Conservation (phyloP, 1,284 basidiomycete species). For the Ceraceosorus guamensis region DNA sequence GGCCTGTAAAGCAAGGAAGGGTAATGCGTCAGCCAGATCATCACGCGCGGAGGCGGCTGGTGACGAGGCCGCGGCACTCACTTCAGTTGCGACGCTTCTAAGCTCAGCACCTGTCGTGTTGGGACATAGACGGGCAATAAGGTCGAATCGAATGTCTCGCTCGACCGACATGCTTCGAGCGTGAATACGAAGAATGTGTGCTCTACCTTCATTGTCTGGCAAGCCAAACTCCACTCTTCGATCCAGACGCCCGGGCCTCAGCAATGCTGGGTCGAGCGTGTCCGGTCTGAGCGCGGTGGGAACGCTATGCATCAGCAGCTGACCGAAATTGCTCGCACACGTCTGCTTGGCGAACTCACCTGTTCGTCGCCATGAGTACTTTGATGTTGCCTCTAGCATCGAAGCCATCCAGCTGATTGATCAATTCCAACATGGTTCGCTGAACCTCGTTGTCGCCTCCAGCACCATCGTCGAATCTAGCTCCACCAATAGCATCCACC, state of each 20-base stretch:
- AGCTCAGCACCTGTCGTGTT: slow-evolving; percentile 97
- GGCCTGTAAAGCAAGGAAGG: slow-evolving; percentile 51
- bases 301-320: no score
- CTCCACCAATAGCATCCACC: slow-evolving; percentile 89
- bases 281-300: slow-evolving; percentile 65
- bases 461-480: slow-evolving; percentile 97
- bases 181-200: slow-evolving; percentile 94
- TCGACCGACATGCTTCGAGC: slow-evolving; percentile 95
- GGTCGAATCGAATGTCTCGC: slow-evolving; percentile 91
- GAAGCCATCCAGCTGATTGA: slow-evolving; percentile 98
- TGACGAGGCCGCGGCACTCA: background rate
- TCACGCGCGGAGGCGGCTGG: no score
- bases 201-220: slow-evolving; percentile 91
- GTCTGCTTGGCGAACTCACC: slow-evolving; percentile 52
- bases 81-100: slow-evolving; percentile 88
- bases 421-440: slow-evolving; percentile 98
- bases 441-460: slow-evolving; percentile 99
- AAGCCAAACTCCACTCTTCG: slow-evolving; percentile 90
- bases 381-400: slow-evolving; percentile 98
- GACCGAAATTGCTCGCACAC: no score
- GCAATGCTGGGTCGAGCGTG: slow-evolving; percentile 90
- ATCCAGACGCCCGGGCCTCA: slow-evolving; percentile 92
- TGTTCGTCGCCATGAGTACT: slow-evolving; percentile 98
- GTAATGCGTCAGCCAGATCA: background rate
- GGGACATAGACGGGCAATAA: slow-evolving; percentile 92